Conservation (phyloP, 345 rosid species). For the Aquilaria malaccensis region DNA sequence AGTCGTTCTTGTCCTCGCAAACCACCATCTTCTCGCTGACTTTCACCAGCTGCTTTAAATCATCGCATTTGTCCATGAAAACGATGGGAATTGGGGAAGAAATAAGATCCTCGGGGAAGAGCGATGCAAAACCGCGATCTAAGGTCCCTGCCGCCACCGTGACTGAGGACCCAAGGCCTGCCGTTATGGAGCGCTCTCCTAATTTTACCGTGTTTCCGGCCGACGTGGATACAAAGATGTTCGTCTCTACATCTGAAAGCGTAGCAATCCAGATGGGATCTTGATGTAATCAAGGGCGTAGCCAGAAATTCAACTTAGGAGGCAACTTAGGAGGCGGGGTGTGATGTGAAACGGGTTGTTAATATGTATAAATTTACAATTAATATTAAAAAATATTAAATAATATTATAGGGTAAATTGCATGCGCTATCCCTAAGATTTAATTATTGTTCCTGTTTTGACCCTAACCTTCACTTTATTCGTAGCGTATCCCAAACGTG, state of each 20-base stretch:
- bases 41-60: slow-evolving; percentile 16
- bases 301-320: too few relatives aligned
- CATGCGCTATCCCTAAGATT: too few relatives aligned
- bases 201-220: slow-evolving; percentile 31
- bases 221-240: slow-evolving; percentile 41
- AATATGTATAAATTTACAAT: too few relatives aligned
- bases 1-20: slow-evolving; percentile 29
- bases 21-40: slow-evolving; percentile 25
- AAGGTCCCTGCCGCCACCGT: slow-evolving; percentile 44
- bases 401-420: too few relatives aligned
- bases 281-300: slow-evolving; percentile 15
- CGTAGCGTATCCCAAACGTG: too few relatives aligned
- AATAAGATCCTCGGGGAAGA: slow-evolving; percentile 21
- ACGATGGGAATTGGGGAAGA: slow-evolving; percentile 22
- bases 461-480: too few relatives aligned
- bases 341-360: too few relatives aligned
- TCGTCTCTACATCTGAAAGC: slow-evolving; percentile 38
- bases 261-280: slow-evolving; percentile 48
- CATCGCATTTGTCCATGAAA: slow-evolving; percentile 31
- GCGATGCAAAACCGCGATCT: slow-evolving; percentile 30
- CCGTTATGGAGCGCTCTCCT: slow-evolving; percentile 31
- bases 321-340: too few relatives aligned
- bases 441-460: too few relatives aligned
- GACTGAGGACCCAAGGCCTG: slow-evolving; percentile 33
- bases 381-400: too few relatives aligned